Conservation (phyloP, 148 eudicot genomes). For the Spergularia marina region DNA sequence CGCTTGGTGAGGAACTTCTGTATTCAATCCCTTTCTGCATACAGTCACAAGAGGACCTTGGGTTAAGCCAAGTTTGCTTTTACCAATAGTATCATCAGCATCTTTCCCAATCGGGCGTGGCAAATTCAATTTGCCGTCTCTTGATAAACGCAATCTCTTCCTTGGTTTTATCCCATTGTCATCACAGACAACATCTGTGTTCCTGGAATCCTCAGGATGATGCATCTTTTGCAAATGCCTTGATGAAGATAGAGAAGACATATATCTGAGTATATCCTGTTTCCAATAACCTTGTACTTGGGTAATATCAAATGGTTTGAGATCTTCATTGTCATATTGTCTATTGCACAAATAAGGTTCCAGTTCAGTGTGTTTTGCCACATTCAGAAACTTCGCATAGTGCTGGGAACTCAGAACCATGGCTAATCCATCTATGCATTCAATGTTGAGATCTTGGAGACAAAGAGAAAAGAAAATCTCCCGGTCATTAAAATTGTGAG, state of each 20-base stretch:
- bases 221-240: constrained; percentile 22
- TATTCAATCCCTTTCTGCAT: constrained; percentile 16
- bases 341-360: constrained; percentile 62
- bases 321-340: constrained; percentile 61
- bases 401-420: constrained; percentile 71
- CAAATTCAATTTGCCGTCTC: constrained; percentile 30
- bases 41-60: constrained; percentile 12
- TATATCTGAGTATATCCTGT: constrained; percentile 53
- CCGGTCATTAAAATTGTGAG: constrained; percentile 67
- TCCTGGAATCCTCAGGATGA: constrained; percentile 24
- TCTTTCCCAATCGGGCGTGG: constrained; percentile 19
- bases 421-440: constrained; percentile 90
- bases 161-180: constrained; percentile 39
- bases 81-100: constrained; percentile 13
- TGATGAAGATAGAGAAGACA: constrained; percentile 23
- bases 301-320: constrained; percentile 72
- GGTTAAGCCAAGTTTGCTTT: background rate
- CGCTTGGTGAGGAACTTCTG: constrained; percentile 13
- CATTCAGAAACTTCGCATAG: constrained; percentile 43
- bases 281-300: constrained; percentile 72
- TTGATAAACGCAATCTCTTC: constrained; percentile 54
- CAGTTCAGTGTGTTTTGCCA: constrained; percentile 39
- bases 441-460: constrained; percentile 87
- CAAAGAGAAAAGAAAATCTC: constrained; percentile 95
- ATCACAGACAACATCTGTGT: constrained; percentile 29